Percentiles rank a stretch among this genome's conserved stretches.
phyloP scores from a whole-genome alignment of 768 basidiomycete species.

The Piloderma croceum region DNA sequence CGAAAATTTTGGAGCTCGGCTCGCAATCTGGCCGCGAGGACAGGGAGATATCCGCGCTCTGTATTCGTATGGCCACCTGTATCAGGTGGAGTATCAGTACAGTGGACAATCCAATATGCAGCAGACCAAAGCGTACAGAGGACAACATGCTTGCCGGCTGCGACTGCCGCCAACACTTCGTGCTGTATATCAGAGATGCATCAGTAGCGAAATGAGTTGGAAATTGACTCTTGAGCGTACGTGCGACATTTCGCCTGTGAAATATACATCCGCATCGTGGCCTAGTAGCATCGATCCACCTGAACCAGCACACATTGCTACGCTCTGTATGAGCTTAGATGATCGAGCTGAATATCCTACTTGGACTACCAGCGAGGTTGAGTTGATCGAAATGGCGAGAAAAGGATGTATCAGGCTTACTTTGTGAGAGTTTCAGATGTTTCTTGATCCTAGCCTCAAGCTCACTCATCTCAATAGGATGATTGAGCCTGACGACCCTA shows the following conservation, averaged over 20 bases:
- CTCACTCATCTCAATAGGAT: constrained; percentile 53
- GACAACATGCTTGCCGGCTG: constrained; percentile 71
- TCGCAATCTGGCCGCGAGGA: no score
- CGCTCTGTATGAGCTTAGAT: constrained; percentile 38
- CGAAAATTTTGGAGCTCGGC: no score
- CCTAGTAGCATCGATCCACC: constrained; percentile 74
- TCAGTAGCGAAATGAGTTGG: constrained; percentile 13
- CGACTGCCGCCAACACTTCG: constrained; percentile 78
- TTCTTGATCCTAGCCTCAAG: constrained; percentile 66
- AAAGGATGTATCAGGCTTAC: constrained; percentile 35
- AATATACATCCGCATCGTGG: constrained; percentile 75
- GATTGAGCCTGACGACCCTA: constrained; percentile 55
- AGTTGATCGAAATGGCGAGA: constrained; percentile 9
- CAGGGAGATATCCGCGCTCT: constrained; percentile 87
- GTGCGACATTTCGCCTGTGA: constrained; percentile 92
- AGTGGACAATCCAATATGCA: constrained; percentile 1
- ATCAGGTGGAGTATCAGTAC: constrained; percentile 2
- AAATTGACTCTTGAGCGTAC: constrained; percentile 36
- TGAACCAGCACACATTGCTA: constrained; percentile 90
- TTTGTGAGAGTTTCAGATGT: constrained; percentile 51
- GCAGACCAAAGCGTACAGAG: constrained; percentile 53
- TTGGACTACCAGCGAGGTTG: constrained; percentile 46
- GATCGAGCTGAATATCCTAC: constrained; percentile 46
- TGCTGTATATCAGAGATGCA: constrained; percentile 47
- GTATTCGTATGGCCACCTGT: constrained; percentile 90